Conservation (phyloP, 2,329 filamentous ascomycete genomes). For the Ophiostoma triangulosporum region DNA sequence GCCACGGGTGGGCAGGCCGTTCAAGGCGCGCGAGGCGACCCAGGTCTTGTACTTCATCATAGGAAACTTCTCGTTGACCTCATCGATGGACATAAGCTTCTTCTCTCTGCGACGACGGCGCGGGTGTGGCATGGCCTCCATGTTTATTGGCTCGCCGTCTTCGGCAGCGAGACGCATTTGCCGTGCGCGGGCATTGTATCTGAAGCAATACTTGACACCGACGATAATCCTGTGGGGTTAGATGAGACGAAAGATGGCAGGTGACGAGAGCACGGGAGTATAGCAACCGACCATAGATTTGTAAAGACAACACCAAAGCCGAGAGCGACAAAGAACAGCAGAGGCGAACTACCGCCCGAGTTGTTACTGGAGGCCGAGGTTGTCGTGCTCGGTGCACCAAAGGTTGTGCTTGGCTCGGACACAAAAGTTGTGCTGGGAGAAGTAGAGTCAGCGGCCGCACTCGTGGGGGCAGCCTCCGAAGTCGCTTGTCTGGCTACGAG, state of each 20-base stretch:
- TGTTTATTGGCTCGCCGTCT: constrained; percentile 76
- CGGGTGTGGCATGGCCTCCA: constrained; percentile 71
- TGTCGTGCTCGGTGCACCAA: background rate
- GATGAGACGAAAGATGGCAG: background rate
- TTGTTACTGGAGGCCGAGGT: background rate
- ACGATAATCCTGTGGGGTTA: constrained; percentile 74
- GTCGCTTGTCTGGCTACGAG: constrained; percentile 18
- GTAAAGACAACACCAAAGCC: constrained; percentile 98
- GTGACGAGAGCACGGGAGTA: background rate
- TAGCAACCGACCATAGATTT: constrained; percentile 69
- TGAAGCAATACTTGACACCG: constrained; percentile 97
- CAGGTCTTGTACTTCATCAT: constrained; percentile 94
- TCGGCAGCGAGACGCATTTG: constrained; percentile 61
- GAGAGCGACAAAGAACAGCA: constrained; percentile 38
- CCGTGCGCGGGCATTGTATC: constrained; percentile 90
- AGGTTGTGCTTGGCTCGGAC: background rate
- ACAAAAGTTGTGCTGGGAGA: background rate
- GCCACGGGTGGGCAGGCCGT: constrained; percentile 72
- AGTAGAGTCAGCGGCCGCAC: background rate
- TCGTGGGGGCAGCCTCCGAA: background rate
- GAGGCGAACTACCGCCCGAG: constrained; percentile 25
- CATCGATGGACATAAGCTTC: constrained; percentile 98
- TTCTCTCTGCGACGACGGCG: constrained; percentile 86
- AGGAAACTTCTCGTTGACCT: constrained; percentile 95
- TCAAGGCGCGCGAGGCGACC: constrained; percentile 68